Percentiles rank a stretch among this genome's conserved stretches.
These are phyloP conservation scores for Clonostachys sp. DNA, from an alignment of 2,329 filamentous ascomycete species.

Conservation along the genomic window DNA sequence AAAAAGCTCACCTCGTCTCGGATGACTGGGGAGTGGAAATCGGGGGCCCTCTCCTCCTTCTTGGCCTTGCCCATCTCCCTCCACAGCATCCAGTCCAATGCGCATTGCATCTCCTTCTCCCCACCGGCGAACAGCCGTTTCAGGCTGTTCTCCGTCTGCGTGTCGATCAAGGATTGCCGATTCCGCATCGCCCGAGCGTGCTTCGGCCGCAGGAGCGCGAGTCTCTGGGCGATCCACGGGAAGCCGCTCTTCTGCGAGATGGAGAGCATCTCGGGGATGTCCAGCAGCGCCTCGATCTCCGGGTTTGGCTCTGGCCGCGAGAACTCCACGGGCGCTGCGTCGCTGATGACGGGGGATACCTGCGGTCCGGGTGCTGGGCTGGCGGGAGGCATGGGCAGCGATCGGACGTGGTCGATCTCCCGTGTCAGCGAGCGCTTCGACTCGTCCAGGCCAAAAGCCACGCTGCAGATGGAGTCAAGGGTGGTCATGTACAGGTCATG, in stretches of 20 bases:
- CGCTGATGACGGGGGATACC: constrained; percentile 10
- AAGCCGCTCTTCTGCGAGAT: background rate
- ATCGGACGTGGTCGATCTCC: constrained; percentile 5
- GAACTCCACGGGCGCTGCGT: constrained; percentile 6
- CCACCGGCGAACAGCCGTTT: constrained; percentile 6
- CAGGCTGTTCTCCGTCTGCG: constrained; percentile 12
- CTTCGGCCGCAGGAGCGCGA: constrained; percentile 14
- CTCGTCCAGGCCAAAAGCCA: constrained; percentile 18
- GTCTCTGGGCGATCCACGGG: constrained; percentile 6
- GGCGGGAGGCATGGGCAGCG: background rate
- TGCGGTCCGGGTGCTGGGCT: background rate
- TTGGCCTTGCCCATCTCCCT: constrained; percentile 22
- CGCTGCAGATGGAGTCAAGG: constrained; percentile 21
- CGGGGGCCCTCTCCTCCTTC: constrained; percentile 17
- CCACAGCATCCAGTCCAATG: constrained; percentile 24
- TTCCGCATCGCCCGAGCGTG: constrained; percentile 16
- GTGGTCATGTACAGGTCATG: constrained; percentile 21
- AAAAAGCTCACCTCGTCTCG: constrained; percentile 21
- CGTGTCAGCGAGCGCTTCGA: constrained; percentile 12
- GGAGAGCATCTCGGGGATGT: constrained; percentile 14
- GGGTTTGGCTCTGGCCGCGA: constrained; percentile 4
- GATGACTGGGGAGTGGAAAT: constrained; percentile 23
- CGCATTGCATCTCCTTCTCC: constrained; percentile 8
- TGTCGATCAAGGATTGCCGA: constrained; percentile 9
- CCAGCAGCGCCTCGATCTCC: constrained; percentile 12